A percentile compares a stretch with the other conserved stretches of the same genome.
These are phyloP conservation scores for Cephalotrichum gorgonifer DNA, from an alignment of 2,329 filamentous ascomycete species.

Conservation along the genomic window DNA sequence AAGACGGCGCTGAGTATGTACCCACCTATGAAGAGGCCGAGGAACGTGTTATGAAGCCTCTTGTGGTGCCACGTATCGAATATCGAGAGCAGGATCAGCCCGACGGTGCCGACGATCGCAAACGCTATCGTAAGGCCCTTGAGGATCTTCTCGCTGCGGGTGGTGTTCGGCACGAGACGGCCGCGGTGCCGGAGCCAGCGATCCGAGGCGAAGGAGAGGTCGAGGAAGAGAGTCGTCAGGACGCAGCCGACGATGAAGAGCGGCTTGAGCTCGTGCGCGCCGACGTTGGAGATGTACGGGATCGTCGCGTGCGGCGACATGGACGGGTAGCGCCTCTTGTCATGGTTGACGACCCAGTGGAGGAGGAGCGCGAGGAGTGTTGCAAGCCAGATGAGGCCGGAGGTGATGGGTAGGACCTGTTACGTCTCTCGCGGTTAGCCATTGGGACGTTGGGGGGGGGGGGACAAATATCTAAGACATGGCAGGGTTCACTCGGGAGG, in stretches of 20 bases:
- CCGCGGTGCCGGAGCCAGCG: conserved; percentile 77
- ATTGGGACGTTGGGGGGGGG: neutral
- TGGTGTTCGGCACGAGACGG: conserved; percentile 64
- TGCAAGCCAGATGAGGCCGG: conserved; percentile 52
- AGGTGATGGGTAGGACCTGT: conserved; percentile 58
- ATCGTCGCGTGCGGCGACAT: conserved; percentile 51
- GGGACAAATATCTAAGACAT: neutral
- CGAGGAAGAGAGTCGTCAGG: conserved; percentile 68
- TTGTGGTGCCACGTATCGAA: conserved; percentile 71
- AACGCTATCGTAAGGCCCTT: conserved; percentile 52
- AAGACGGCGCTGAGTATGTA: conserved; percentile 81
- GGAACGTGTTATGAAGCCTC: conserved; percentile 61
- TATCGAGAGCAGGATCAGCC: conserved; percentile 72
- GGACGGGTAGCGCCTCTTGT: conserved; percentile 46
- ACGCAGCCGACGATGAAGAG: conserved; percentile 66
- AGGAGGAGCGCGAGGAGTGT: conserved; percentile 61
- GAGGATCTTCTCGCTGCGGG: conserved; percentile 50
- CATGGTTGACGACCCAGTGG: conserved; percentile 51
- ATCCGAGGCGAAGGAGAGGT: conserved; percentile 70
- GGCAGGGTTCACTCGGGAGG: neutral
- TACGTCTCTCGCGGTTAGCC: neutral
- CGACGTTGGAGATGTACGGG: conserved; percentile 63
- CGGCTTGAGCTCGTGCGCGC: conserved; percentile 54
- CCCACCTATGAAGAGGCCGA: conserved; percentile 74
- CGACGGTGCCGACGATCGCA: conserved; percentile 65